Percentiles rank a stretch among this genome's conserved stretches.
These are phyloP conservation scores for Pelagomonas calceolata DNA, from an alignment of 108 stramenopile species.

Conservation along the genomic window DNA sequence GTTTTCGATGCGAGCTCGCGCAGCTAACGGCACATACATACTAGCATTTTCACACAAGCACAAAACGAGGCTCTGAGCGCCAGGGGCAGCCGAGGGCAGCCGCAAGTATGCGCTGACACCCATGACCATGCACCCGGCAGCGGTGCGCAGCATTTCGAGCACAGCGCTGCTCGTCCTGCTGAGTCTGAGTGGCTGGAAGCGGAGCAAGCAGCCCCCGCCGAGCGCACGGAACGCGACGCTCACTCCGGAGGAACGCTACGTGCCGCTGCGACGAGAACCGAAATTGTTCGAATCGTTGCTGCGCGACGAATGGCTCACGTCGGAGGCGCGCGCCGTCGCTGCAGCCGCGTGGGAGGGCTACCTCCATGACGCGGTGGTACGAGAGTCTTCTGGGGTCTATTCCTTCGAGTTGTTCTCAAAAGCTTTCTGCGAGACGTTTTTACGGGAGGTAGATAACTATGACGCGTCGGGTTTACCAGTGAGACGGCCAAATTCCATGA, in stretches of 20 bases:
- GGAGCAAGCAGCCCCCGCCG: too few species aligned
- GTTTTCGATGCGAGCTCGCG: too few species aligned
- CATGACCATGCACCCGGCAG: too few species aligned
- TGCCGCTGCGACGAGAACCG: not conserved
- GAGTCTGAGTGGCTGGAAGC: too few species aligned
- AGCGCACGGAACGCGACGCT: not conserved
- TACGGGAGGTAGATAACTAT: conserved; percentile 2
- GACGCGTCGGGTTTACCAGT: conserved; percentile 19
- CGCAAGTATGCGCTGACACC: too few species aligned
- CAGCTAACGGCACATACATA: too few species aligned
- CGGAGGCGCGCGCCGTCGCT: not conserved
- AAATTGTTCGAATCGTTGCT: not conserved
- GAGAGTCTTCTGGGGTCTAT: conserved; percentile 2
- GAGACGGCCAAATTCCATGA: conserved; percentile 33
- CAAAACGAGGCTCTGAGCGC: too few species aligned
- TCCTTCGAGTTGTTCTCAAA: conserved; percentile 3
- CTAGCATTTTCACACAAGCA: too few species aligned
- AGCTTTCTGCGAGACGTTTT: not conserved
- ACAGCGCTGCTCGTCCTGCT: too few species aligned
- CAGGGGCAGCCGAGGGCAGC: too few species aligned
- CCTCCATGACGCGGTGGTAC: not conserved
- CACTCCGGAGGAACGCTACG: not conserved
- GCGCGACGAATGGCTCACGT: not conserved
- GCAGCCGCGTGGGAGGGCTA: not conserved
- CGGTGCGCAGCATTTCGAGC: too few species aligned